A percentile compares a stretch with the other conserved stretches of the same genome.
These are phyloP conservation scores for Penicillium alfredii DNA, from an alignment of 495 filamentous ascomycete genomes.

Conservation along the genomic window DNA sequence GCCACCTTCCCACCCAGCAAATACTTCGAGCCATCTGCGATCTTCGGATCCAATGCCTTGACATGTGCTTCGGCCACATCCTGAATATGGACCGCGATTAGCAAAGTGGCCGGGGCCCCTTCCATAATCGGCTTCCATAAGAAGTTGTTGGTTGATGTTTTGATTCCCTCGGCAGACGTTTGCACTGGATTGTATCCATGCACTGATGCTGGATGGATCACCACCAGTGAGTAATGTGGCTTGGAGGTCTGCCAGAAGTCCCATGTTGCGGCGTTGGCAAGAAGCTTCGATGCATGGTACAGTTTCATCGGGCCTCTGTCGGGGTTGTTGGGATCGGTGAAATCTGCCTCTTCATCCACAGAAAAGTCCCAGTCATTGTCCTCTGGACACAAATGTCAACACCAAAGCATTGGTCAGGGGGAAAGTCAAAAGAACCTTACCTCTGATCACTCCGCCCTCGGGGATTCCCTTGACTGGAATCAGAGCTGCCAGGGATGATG, in stretches of 20 bases:
- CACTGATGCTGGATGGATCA: conserved; percentile 25
- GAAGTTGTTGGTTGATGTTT: conserved; percentile 13
- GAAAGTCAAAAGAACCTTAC: conserved; percentile 9
- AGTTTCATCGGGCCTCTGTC: conserved; percentile 14
- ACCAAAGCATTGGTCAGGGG: neutral
- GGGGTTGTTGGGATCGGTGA: conserved; percentile 11
- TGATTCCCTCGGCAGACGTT: conserved; percentile 18
- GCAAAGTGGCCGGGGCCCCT: conserved; percentile 2
- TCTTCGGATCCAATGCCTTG: conserved; percentile 21
- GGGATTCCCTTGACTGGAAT: conserved; percentile 23
- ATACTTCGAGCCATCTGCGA: conserved; percentile 22
- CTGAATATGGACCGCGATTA: conserved; percentile 32
- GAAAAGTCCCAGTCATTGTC: conserved; percentile 27
- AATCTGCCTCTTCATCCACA: conserved; percentile 18
- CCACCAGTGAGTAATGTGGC: conserved; percentile 25
- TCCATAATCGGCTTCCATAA: conserved; percentile 18
- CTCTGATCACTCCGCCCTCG: conserved; percentile 19
- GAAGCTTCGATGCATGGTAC: conserved; percentile 27
- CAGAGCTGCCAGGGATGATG: conserved; percentile 27
- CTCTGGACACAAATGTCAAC: conserved; percentile 14
- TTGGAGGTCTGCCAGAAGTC: conserved; percentile 16
- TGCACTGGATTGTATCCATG: conserved; percentile 26
- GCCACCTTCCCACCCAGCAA: conserved; percentile 19
- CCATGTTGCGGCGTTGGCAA: conserved; percentile 26
- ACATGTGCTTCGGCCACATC: conserved; percentile 37